Percentiles rank a stretch among this genome's conserved stretches.
Evolutionary conservation across 306 rosid genomes (phyloP).

Genomic region (Betula pendula): DNA sequence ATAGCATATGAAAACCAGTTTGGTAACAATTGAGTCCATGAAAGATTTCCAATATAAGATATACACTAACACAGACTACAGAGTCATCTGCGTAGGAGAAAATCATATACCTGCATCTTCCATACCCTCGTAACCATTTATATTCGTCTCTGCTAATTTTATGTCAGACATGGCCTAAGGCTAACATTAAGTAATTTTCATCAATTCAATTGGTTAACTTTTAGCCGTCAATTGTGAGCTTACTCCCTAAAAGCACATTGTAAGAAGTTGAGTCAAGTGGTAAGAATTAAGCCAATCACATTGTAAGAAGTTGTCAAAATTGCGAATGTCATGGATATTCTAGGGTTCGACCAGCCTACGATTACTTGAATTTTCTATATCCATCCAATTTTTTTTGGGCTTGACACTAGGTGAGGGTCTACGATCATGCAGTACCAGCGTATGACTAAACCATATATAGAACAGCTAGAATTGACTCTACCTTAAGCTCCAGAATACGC

Average conservation of each 20-base stretch:
- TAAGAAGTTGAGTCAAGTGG: no score
- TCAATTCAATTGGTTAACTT: no score
- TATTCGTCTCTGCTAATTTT: no score
- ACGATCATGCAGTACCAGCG: constrained; percentile 22
- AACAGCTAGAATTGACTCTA: constrained; percentile 31
- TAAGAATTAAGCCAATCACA: no score
- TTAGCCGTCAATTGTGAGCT: no score
- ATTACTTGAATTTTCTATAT: constrained; percentile 13
- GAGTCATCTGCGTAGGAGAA: no score
- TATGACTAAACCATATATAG: constrained; percentile 15
- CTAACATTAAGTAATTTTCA: no score
- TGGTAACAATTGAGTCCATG: not conserved
- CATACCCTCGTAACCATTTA: not conserved
- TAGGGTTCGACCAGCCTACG: no score
- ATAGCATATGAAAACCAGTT: not conserved
- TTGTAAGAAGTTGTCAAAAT: no score
- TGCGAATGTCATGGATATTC: no score
- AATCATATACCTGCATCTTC: not conserved
- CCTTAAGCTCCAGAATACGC: constrained; percentile 97
- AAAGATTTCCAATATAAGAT: not conserved
- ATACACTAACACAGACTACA: not conserved
- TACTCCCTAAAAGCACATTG: no score
- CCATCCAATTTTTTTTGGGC: not conserved
- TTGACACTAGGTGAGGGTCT: constrained; percentile 4
- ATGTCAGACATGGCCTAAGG: no score